Conservation (phyloP, 108 stramenopile species). For the Cylindrotheca closterium region DNA sequence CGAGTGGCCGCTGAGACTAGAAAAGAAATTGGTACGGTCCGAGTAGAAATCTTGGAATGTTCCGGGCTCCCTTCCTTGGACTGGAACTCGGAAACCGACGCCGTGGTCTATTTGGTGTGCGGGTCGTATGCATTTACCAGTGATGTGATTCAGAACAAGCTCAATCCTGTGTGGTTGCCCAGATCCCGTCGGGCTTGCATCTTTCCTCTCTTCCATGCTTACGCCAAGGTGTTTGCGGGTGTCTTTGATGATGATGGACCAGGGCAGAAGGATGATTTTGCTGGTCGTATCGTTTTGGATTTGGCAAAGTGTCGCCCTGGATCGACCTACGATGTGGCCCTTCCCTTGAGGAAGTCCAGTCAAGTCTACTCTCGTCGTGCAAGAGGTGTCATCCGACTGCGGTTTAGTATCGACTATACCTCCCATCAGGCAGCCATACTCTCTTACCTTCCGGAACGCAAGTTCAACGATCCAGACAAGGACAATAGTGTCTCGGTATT, state of each 20-base stretch:
- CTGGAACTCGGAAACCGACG: slow-evolving; percentile 53
- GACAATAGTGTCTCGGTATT: slow-evolving; percentile 37
- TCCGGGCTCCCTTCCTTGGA: slow-evolving; percentile 66
- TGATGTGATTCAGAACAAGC: slow-evolving; percentile 54
- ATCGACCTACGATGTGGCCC: slow-evolving; percentile 61
- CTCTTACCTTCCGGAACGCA: slow-evolving; percentile 51
- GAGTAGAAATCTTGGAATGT: slow-evolving; percentile 64
- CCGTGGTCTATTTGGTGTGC: slow-evolving; percentile 65
- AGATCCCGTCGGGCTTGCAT: slow-evolving; percentile 64
- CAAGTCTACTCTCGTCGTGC: slow-evolving; percentile 53
- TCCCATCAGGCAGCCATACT: slow-evolving; percentile 54
- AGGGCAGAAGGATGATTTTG: slow-evolving; percentile 63
- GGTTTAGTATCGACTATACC: slow-evolving; percentile 60
- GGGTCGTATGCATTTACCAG: slow-evolving; percentile 74
- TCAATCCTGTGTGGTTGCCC: slow-evolving; percentile 62
- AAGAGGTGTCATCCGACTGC: slow-evolving; percentile 61
- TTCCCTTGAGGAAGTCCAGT: slow-evolving; percentile 55
- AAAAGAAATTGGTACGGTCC: slow-evolving; percentile 54
- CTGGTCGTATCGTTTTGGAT: slow-evolving; percentile 64
- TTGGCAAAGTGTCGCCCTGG: slow-evolving; percentile 51
- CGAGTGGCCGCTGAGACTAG: slow-evolving; percentile 19
- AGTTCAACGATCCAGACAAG: neutral
- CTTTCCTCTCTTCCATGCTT: slow-evolving; percentile 67
- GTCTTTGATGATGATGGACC: slow-evolving; percentile 74
- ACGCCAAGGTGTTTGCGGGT: slow-evolving; percentile 56